Evolutionary conservation across 495 filamentous ascomycete genomes (phyloP), one percentile per base, ranked within the genome.

Genomic region (Daldinia bambusicola): DNA sequence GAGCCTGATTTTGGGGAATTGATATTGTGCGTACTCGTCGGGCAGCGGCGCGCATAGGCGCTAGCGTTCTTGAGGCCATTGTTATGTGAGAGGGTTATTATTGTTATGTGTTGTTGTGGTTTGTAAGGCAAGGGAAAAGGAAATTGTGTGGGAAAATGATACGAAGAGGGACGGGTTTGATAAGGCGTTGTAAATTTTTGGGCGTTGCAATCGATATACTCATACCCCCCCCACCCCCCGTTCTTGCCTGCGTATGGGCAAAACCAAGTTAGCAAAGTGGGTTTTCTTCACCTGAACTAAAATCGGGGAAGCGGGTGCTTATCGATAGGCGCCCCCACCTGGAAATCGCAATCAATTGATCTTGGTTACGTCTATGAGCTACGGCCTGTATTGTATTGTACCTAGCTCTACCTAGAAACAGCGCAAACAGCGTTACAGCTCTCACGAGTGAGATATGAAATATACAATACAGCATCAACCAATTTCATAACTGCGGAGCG

Each of bases 41-140:
- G 8, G 65, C 48, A 0, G 36, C 60, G 43, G 53, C 62, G 18
- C 62, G 61, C 14, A 73, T 37, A 37, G 66, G 66, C 5, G 36
- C 57, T 63, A 73, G 41, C 1, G 61, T 55, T 63, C 70, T 51
- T 16, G 70, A 73, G 12, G 66, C 70, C 70, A 73, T 73, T 61
- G 55, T 50, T n/a, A 12, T 2, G 10, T 56, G 8, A 7, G 20
- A 16, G 13, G 37, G 52, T n/a, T n/a, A n/a, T 26, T 57, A 9
- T 36, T 20, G 38, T 31, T 26, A 3, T 26, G 26, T 20, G 48
- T 53, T 36, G 43, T 61, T 16, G 18, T 48, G 50, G 45, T 26
- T 50, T 20, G 16, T 50, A 18, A 20, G 18, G n/a, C 2, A 18
- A 8, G 9, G 41, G 41, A 43, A 18, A 26, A 3, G 26, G 26